A percentile compares a stretch with the other conserved stretches of the same genome.
These are phyloP conservation scores for Phanerochaete sordida DNA, from an alignment of 768 basidiomycete genomes.

Conservation along the genomic window DNA sequence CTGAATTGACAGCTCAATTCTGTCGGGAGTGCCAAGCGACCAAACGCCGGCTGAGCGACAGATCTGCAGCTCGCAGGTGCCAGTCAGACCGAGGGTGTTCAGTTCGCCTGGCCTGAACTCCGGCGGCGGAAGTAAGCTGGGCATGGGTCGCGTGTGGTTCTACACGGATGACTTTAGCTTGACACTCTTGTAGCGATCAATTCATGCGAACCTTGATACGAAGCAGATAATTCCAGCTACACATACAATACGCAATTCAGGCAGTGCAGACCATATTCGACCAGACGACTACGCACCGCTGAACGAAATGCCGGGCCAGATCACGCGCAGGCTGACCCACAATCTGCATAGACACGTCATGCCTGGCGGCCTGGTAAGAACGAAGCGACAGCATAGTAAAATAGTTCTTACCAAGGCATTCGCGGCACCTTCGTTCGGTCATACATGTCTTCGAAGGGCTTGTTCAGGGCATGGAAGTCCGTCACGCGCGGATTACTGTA, in stretches of 20 bases:
- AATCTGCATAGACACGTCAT: slow-evolving; percentile 94
- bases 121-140: slow-evolving; percentile 89
- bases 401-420: slow-evolving; percentile 85
- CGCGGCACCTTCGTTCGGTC: slow-evolving; percentile 85
- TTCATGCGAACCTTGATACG: slow-evolving; percentile 74
- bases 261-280: too few relatives aligned
- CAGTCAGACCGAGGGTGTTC: slow-evolving; percentile 75
- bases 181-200: neutral
- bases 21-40: slow-evolving; percentile 89
- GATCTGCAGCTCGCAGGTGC: slow-evolving; percentile 96
- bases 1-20: slow-evolving; percentile 89
- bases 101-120: slow-evolving; percentile 87
- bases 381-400: neutral
- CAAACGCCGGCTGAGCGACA: slow-evolving; percentile 94
- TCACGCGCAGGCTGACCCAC: slow-evolving; percentile 96
- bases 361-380: slow-evolving; percentile 47
- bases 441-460: slow-evolving; percentile 94
- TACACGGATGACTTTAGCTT: slow-evolving; percentile 25
- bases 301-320: slow-evolving; percentile 89
- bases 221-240: slow-evolving; percentile 90
- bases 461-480: slow-evolving; percentile 84
- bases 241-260: too few relatives aligned
- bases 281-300: slow-evolving; percentile 63
- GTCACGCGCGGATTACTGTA: slow-evolving; percentile 86
- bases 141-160: slow-evolving; percentile 93